Percentiles rank a stretch among this genome's conserved stretches.
Evolutionary conservation across 805 yeast genomes (phyloP).

Genomic region (Zygotorulaspora danielsina): DNA sequence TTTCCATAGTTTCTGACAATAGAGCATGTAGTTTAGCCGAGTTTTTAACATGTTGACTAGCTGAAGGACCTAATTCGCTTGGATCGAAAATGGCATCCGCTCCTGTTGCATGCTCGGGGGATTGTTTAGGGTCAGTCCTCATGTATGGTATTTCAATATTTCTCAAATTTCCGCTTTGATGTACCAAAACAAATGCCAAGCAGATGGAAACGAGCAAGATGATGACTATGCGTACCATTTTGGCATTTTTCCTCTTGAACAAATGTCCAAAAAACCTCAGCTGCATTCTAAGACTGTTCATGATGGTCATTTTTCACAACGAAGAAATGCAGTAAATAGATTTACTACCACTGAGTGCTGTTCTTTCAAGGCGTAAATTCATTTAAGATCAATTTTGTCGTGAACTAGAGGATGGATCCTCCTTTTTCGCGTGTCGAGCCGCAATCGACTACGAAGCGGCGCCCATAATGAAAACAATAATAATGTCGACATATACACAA

Average conservation of each 20-base stretch:
- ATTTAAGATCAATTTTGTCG: too few species aligned
- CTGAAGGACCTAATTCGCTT: too few species aligned
- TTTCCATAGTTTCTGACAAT: conserved; percentile 10
- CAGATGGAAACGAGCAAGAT: conserved; percentile 1
- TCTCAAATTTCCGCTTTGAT: conserved; percentile 7
- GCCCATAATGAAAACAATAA: too few species aligned
- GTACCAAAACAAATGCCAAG: conserved; percentile 5
- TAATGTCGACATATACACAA: too few species aligned
- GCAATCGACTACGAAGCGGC: too few species aligned
- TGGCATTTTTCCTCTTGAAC: conserved; percentile 9
- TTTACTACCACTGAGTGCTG: too few species aligned
- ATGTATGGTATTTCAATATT: conserved; percentile 7
- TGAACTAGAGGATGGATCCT: too few species aligned
- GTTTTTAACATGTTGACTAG: too few species aligned
- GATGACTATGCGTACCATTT: conserved; percentile 2
- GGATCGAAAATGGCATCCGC: too few species aligned
- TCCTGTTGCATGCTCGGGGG: not conserved
- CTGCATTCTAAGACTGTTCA: conserved; percentile 4
- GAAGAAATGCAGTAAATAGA: not conserved
- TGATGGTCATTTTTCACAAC: not conserved
- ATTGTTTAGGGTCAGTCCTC: not conserved
- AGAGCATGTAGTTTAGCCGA: conserved; percentile 4
- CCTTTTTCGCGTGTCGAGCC: too few species aligned
- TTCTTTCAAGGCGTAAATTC: too few species aligned
- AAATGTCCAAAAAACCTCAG: conserved; percentile 8